Percentiles rank a stretch among this genome's conserved stretches.
Conservation (phyloP, 2,329 filamentous ascomycete species). For the Hymenotorrendiella dingleyae region DNA sequence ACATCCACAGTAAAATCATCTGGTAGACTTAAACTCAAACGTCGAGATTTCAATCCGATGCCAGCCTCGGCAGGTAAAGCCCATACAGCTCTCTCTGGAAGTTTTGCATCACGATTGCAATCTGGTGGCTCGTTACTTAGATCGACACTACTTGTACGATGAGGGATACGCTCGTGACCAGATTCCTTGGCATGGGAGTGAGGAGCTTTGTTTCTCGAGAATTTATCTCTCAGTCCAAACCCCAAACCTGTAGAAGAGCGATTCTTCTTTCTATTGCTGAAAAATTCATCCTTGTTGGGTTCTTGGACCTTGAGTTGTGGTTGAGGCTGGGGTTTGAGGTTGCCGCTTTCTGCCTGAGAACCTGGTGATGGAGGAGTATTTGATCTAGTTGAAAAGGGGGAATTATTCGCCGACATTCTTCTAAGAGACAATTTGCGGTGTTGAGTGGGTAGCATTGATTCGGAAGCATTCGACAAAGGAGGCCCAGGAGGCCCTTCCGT, state of each 20-base stretch:
- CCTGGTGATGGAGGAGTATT: slow-evolving; percentile 41
- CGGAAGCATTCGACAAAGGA: slow-evolving; percentile 12
- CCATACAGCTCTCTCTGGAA: slow-evolving; percentile 42
- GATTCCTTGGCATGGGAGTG: slow-evolving; percentile 14
- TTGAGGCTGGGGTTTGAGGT: slow-evolving; percentile 28
- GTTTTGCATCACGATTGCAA: slow-evolving; percentile 23
- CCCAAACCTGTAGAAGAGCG: slow-evolving; percentile 29
- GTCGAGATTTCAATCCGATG: slow-evolving; percentile 71
- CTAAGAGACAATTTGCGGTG: slow-evolving; percentile 13
- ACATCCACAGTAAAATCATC: slow-evolving; percentile 70
- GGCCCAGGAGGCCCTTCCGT: too few relatives aligned
- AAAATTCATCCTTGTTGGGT: slow-evolving; percentile 29
- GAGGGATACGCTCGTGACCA: slow-evolving; percentile 6
- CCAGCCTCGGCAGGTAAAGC: slow-evolving; percentile 61
- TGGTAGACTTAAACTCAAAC: slow-evolving; percentile 66
- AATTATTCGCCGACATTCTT: slow-evolving; percentile 20
- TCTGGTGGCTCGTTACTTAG: slow-evolving; percentile 12
- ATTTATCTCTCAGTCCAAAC: slow-evolving; percentile 20
- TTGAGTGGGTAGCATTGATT: slow-evolving; percentile 14
- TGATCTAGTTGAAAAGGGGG: slow-evolving; percentile 17
- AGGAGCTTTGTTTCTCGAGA: slow-evolving; percentile 17
- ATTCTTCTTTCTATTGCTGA: slow-evolving; percentile 43
- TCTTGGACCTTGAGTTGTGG: slow-evolving; percentile 9
- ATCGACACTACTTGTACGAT: slow-evolving; percentile 26
- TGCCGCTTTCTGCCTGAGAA: slow-evolving; percentile 26